These are phyloP conservation scores for Lojkania enalia DNA, from an alignment of 2,329 filamentous ascomycete genomes.

Conservation along the genomic window DNA sequence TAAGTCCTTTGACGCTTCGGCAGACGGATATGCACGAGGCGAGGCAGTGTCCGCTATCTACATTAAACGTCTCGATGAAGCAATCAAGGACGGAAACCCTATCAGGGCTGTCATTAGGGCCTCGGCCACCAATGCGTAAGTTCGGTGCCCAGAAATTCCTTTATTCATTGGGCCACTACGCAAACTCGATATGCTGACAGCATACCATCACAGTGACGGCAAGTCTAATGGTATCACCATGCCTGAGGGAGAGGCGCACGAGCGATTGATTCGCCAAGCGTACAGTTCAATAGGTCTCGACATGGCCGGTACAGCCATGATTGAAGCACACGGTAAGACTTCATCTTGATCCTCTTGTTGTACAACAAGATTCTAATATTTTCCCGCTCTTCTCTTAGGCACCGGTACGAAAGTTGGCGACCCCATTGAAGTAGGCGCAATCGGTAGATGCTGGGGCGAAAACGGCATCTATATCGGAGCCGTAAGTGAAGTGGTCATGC, in stretches of 20 bases:
- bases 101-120: slow-evolving; percentile 46
- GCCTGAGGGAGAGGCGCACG: slow-evolving; percentile 57
- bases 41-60: slow-evolving; percentile 60
- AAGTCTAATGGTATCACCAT: slow-evolving; percentile 58
- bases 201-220: slow-evolving; percentile 54
- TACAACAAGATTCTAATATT: slow-evolving; percentile 21
- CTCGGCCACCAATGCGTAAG: slow-evolving; percentile 40
- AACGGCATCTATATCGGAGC: slow-evolving; percentile 17
- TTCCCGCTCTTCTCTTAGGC: too few species aligned
- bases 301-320: slow-evolving; percentile 19
- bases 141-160: too few species aligned
- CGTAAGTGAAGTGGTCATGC: too few species aligned
- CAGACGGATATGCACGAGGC: slow-evolving; percentile 64
- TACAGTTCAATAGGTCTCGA: slow-evolving; percentile 35
- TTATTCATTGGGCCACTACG: too few species aligned
- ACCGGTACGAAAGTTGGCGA: slow-evolving; percentile 57
- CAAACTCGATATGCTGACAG: too few species aligned
- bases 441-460: slow-evolving; percentile 13
- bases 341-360: slow-evolving; percentile 14
- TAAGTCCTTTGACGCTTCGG: slow-evolving; percentile 33
- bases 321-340: slow-evolving; percentile 47
- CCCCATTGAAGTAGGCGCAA: slow-evolving; percentile 24
- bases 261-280: slow-evolving; percentile 32
- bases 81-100: slow-evolving; percentile 58
- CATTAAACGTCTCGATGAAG: slow-evolving; percentile 60